Evolutionary conservation across 345 rosid species (phyloP), one percentile per base, ranked within the genome.

Genomic region (Erodium maritimum): DNA sequence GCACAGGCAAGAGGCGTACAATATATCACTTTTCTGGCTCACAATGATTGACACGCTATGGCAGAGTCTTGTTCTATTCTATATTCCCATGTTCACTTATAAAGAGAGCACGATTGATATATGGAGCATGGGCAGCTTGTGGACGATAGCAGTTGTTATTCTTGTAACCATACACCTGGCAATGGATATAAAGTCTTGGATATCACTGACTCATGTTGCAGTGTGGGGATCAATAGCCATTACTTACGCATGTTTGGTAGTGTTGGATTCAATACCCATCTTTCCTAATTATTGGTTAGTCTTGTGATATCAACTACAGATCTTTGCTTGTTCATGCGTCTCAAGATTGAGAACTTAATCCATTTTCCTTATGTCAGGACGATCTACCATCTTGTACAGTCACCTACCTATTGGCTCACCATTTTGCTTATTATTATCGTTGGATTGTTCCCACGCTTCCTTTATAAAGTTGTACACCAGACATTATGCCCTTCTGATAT

Each of bases 51-150:
- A 83, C 69, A 83, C 86, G 0, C 70, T 86, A 13, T 86, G 95
- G 90, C 95, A 83, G 76, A 83, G 95, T 73, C 77, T 86, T 61
- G 84, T 75, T 65, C 83, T 86, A 54, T 86, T 81, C 67, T 71
- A 71, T 58, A 57, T 81, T 50, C 95, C 90, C 21, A 19, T 79
- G 10, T 71, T 76, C 53, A 64, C 62, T 21, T 83, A 81, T 64
- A 70, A 60, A 61, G 82, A 73, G 58, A 82, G 90, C 79, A 67
- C 84, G 52, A 70, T 86, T 50, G 95, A 86, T 61, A 78, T 81
- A 71, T 81, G 87, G 95, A 81, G 95, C 73, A 64, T 86, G 70
- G 95, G 95, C 55, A 81, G 79, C 65, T 74, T 86, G 65, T 86
- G 95, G 95, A 86, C 95, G 5, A 73, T 83, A 55, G 79, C 87